Evolutionary conservation across 208 protist species (phyloP), one percentile per base, ranked within the genome.

Genomic region (Leishmania braziliensis): DNA sequence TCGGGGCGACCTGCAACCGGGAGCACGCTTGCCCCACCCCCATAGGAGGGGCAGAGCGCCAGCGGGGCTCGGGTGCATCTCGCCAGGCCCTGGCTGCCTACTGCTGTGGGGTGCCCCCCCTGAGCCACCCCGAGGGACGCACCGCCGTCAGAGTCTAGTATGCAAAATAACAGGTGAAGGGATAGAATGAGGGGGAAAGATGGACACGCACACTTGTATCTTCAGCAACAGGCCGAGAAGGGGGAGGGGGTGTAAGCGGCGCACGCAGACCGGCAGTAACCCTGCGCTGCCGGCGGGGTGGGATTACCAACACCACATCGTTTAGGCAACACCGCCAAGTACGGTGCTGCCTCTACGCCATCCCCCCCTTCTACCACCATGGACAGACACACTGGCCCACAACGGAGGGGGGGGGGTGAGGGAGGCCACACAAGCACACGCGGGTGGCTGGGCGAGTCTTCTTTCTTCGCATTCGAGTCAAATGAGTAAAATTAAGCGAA

Each of bases 251-350:
- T 39, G 36, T 39, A 54, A 54, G 60, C n/a, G 60, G 10, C 6
- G 2, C n/a, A 36, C 60, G n/a, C 8, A 39, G 29, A 3, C 51
- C 14, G 4, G 51, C 51, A 54, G 51, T 8, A 16, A 54, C 36
- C 36, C 36, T 39, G 51, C 14, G 51, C 51, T 2, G 51, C 51
- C 51, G 12, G 51, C 0, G 51, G 51, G 51, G 12, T 8, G 51
- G 3, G 51, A 16, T 54, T 8, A 54, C 51, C 51, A 0, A 0
- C 9, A 54, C 51, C 12, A 16, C 51, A 54, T 16, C 51, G 51
- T 54, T 16, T 54, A 54, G 48, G 75, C 66, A 85, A 20, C 50
- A 78, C 75, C 79, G 51, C 50, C 66, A 81, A 80, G 77, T n/a
- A 51, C 43, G 8, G 43, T 10, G 68, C 68, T 3, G 4, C 20